Evolutionary conservation across 345 rosid genomes (phyloP).

Genomic region (Melastoma malabathricum): DNA sequence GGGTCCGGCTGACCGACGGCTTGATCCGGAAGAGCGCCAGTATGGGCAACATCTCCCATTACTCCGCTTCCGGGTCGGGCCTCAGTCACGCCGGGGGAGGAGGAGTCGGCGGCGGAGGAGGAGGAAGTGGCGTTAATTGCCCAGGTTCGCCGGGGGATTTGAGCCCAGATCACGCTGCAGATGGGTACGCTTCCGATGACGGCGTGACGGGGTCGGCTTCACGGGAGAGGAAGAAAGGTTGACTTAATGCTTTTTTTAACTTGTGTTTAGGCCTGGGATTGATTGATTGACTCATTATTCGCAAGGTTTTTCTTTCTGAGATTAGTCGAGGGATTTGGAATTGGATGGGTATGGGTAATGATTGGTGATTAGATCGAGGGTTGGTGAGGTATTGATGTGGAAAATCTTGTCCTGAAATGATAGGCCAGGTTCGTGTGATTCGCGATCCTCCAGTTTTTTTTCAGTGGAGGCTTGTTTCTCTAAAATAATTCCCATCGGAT

Average conservation of each 20-base stretch:
- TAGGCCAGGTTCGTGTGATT: too few species aligned
- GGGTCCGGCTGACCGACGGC: slow-evolving; percentile 94
- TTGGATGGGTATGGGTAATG: not conserved
- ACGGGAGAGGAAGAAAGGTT: slow-evolving; percentile 90
- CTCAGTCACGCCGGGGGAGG: slow-evolving; percentile 10
- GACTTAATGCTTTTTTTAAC: not conserved
- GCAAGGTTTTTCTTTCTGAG: too few species aligned
- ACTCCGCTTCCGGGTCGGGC: slow-evolving; percentile 52
- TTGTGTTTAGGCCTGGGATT: not conserved
- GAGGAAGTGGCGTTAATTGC: not conserved
- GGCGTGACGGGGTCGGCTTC: slow-evolving; percentile 88
- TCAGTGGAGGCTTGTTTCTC: too few species aligned
- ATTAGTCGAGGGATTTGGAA: not conserved
- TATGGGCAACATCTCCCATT: slow-evolving; percentile 82
- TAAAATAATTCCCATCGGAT: too few species aligned
- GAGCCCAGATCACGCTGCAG: slow-evolving; percentile 50
- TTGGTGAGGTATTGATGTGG: too few species aligned
- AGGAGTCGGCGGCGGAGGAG: not conserved
- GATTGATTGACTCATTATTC: not conserved
- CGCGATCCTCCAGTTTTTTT: too few species aligned
- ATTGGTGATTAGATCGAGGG: not conserved
- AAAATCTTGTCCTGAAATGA: too few species aligned
- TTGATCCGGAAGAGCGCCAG: slow-evolving; percentile 91
- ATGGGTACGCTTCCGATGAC: slow-evolving; percentile 94
- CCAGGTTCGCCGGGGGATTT: slow-evolving; percentile 19